These are phyloP conservation scores for Trichothecium sympodiale DNA, from an alignment of 2,329 filamentous ascomycete species.

Conservation along the genomic window DNA sequence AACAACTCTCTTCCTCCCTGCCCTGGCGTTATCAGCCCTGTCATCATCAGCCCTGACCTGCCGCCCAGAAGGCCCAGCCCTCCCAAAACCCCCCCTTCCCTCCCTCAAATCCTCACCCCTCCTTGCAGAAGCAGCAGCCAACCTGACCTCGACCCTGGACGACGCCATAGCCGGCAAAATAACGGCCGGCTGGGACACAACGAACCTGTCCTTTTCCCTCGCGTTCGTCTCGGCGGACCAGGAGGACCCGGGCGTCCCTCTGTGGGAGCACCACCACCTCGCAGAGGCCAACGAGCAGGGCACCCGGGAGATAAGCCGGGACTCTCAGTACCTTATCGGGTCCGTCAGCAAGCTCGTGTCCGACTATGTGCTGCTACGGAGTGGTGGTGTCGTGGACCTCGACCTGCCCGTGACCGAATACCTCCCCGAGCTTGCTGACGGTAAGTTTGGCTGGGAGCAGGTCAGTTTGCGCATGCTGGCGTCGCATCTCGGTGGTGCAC, in stretches of 20 bases:
- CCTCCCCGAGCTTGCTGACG: constrained; percentile 19
- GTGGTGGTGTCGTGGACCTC: constrained; percentile 14
- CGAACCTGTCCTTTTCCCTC: constrained; percentile 27
- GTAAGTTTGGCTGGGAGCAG: constrained; percentile 21
- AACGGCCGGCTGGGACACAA: constrained; percentile 20
- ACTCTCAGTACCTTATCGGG: constrained; percentile 30
- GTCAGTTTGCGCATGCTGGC: constrained; percentile 25
- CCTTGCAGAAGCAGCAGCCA: constrained; percentile 16
- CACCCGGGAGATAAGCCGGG: constrained; percentile 16
- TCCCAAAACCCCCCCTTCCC: constrained; percentile 18
- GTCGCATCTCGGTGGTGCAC: constrained; percentile 23
- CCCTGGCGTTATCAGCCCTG: not conserved
- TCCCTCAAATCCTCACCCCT: constrained; percentile 10
- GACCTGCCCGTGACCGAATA: constrained; percentile 21
- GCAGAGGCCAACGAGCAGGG: constrained; percentile 21
- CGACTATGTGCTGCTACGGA: constrained; percentile 23
- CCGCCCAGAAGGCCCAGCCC: constrained; percentile 15
- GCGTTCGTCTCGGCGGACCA: constrained; percentile 21
- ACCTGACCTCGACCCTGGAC: constrained; percentile 16
- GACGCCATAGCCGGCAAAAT: constrained; percentile 19
- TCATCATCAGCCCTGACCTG: constrained; percentile 12
- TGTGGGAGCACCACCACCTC: constrained; percentile 32
- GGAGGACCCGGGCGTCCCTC: constrained; percentile 11
- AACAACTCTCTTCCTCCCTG: constrained; percentile 1
- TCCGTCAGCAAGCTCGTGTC: constrained; percentile 28